These are phyloP conservation scores for Colletotrichum limetticola DNA, from an alignment of 2,329 filamentous ascomycete genomes.

Conservation along the genomic window DNA sequence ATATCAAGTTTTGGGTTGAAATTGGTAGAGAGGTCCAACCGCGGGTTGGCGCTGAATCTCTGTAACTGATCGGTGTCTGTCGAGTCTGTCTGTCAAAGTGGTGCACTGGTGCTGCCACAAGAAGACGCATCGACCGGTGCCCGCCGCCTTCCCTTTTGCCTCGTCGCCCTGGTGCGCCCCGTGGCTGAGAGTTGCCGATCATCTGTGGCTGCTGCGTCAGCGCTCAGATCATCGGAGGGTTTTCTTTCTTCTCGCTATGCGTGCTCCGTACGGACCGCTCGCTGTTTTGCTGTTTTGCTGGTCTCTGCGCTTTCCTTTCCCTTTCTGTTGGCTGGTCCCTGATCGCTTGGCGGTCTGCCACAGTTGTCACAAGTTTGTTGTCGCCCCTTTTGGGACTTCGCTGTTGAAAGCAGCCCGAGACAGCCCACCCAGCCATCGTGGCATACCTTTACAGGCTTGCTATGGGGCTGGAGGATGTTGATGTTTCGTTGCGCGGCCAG, in stretches of 20 bases:
- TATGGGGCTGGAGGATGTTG: neutral
- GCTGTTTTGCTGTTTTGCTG: neutral
- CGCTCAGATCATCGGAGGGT: neutral
- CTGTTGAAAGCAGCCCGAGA: neutral
- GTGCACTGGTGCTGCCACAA: neutral
- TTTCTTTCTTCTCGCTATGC: neutral
- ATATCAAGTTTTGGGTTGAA: neutral
- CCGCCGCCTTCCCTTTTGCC: neutral
- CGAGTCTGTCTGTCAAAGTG: too few relatives aligned
- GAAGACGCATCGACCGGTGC: neutral
- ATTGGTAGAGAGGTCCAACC: conserved; percentile 5
- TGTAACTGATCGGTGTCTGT: neutral
- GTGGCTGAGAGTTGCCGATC: conserved; percentile 11
- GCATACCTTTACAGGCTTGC: neutral
- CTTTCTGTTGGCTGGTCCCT: neutral
- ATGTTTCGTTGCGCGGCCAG: conserved; percentile 28
- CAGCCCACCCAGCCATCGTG: neutral
- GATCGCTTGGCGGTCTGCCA: neutral
- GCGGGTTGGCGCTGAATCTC: neutral
- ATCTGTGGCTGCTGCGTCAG: conserved; percentile 29
- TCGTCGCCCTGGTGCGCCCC: neutral
- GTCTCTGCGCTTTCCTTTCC: neutral
- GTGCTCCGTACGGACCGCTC: too few relatives aligned
- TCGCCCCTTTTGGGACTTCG: neutral
- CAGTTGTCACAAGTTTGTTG: neutral